Conservation (phyloP, 2,329 filamentous ascomycete species). For the Fusarium guadeloupense region DNA sequence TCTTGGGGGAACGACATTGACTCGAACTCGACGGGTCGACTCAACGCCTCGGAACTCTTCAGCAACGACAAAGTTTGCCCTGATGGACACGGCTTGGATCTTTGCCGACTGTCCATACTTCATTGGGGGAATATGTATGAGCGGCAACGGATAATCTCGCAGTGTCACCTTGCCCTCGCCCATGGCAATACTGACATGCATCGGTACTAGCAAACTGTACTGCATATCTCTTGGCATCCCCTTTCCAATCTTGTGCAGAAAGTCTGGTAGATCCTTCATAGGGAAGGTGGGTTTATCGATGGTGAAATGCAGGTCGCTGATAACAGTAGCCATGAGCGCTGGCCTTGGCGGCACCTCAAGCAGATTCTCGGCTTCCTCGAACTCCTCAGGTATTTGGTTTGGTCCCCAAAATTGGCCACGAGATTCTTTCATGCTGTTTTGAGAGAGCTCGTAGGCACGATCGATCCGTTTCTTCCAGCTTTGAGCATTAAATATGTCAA, state of each 20-base stretch:
- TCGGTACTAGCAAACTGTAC: constrained; percentile 88
- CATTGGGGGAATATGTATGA: constrained; percentile 88
- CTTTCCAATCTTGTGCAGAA: constrained; percentile 91
- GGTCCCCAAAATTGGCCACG: constrained; percentile 83
- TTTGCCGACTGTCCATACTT: constrained; percentile 81
- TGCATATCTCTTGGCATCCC: constrained; percentile 93
- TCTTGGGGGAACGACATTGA: constrained; percentile 81
- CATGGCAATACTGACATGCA: constrained; percentile 89
- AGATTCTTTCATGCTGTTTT: constrained; percentile 79
- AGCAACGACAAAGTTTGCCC: constrained; percentile 92
- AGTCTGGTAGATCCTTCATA: constrained; percentile 80
- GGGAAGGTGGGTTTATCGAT: constrained; percentile 96
- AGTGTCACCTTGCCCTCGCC: constrained; percentile 87
- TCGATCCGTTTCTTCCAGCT: constrained; percentile 95
- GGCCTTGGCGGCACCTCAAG: constrained; percentile 87
- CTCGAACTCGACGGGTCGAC: constrained; percentile 80
- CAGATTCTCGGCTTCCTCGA: constrained; percentile 84
- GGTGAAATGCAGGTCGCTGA: constrained; percentile 84
- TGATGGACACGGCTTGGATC: constrained; percentile 82
- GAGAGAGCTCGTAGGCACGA: constrained; percentile 73
- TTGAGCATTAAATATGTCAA: constrained; percentile 84
- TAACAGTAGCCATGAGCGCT: constrained; percentile 79
- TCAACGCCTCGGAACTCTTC: constrained; percentile 88
- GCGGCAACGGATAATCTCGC: constrained; percentile 91
- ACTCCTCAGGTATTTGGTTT: constrained; percentile 81